Evolutionary conservation across 1,139 yeast species (phyloP).

Genomic region (Yarrowia galli): DNA sequence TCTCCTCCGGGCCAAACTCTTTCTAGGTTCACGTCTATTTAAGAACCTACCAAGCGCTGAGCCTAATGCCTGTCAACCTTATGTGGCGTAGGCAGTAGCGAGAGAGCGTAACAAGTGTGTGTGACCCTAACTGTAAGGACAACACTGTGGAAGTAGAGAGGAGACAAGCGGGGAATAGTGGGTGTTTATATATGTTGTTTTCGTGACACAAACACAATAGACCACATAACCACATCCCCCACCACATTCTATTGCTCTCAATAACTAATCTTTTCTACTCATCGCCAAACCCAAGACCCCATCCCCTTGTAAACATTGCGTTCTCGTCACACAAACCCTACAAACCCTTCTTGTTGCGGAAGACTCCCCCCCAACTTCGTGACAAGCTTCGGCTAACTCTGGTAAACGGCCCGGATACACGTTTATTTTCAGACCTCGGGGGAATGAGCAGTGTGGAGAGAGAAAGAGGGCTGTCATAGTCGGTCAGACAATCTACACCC

Average conservation of each 20-base stretch:
- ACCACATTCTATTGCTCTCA: too few relatives aligned
- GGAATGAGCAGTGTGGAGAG: not conserved
- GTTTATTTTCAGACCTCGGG: not conserved
- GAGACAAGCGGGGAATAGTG: too few relatives aligned
- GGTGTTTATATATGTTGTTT: too few relatives aligned
- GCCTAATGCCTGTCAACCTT: constrained; percentile 9
- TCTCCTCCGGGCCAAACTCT: not conserved
- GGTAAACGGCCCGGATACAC: constrained; percentile 17
- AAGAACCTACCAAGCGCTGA: not conserved
- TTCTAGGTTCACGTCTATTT: constrained; percentile 3
- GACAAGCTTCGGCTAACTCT: not conserved
- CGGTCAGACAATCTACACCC: not conserved
- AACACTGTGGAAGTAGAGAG: too few relatives aligned
- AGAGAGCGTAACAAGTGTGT: too few relatives aligned
- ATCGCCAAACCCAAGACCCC: too few relatives aligned
- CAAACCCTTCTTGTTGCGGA: not conserved
- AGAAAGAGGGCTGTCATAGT: not conserved
- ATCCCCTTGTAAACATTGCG: too few relatives aligned
- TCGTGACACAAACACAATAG: too few relatives aligned
- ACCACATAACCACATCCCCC: too few relatives aligned
- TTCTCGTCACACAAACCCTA: too few relatives aligned
- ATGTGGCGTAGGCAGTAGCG: not conserved
- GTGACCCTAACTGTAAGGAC: not conserved
- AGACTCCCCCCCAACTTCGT: too few relatives aligned
- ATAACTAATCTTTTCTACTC: too few relatives aligned